Evolutionary conservation across 73 alveolate genomes (phyloP), one percentile per base, ranked within the genome.

Genomic region (Paramecium sexaurelia): DNA sequence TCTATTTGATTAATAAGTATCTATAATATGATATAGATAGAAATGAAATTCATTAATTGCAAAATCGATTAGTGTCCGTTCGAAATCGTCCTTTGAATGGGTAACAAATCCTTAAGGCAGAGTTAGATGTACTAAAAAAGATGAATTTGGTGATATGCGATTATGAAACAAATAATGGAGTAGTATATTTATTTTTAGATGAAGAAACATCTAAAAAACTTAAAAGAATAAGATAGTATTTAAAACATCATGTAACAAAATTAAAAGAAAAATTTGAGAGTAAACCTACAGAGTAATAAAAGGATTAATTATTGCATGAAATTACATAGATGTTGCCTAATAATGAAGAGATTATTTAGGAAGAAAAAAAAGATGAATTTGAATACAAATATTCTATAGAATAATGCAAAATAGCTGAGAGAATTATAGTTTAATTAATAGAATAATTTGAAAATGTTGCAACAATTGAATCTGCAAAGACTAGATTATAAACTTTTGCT

Each of bases 401-500:
- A 6, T 17, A 13, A 33, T 29, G 90, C 55, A 20, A 17, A 17
- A 22, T 41, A 78, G 40, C 55, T 1, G 36, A 40, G 15, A 24
- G 41, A 20, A 78, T 78, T 6, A 78, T 78, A 3, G 19, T 39
- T 8, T 24, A 78, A 78, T 29, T 78, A 20, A 22, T 78, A 3
- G 90, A 78, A 22, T n/a, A 78, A 43, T 39, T 78, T 22, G 55
- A 78, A 24, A 45, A 29, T 19, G 55, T 29, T 22, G 1, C 22
- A 40, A 43, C 17, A 2, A 17, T 78, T 0, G 27, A 41, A 2
- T 29, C 61, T 45, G 75, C 75, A 24, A 40, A 78, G 19, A 41
- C 13, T 20, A 78, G 90, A 78, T 78, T 78, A 15, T 29, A 78
- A 78, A 41, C 90, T 24, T 78, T 78, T 40, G 45, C 55, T 26